Base-by-base conservation (phyloP, 108 stramenopile genomes). In the Nitzschia sp. region DNA sequence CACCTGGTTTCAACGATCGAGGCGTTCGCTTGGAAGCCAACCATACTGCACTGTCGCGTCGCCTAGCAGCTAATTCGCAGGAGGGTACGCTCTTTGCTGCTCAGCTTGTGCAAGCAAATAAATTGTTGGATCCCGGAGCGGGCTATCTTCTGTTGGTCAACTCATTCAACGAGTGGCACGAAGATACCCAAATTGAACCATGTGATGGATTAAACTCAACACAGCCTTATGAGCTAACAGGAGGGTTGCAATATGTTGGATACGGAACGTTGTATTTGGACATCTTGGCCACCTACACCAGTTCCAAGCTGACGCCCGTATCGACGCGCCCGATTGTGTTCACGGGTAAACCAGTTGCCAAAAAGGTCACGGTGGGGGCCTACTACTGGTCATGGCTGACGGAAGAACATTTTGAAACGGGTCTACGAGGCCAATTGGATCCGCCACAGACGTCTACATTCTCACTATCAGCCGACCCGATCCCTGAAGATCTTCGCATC, bases 141-240 rank as follows among this genome's bases (percentile, higher is more conserved):
- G 44, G 28, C 11, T 38, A 58, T 48, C 19, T 72, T 23, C 21
- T 77, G 8, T 30, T 77, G 63, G 58, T 77, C 19, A 72, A 50
- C 9, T 71, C 69, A 3, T 77, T 77, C 48, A 77, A 77, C 47
- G 76, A 17, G n/a, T n/a, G n/a, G n/a, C n/a, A n/a, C n/a, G n/a
- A n/a, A n/a, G n/a, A n/a, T n/a, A n/a, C n/a, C n/a, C 69, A 71
- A 50, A 71, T 77, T 30, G 76, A 77, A 60, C 76, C 76, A 17
- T 53, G 29, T 19, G 53, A 19, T 3, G 65, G 58, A 45, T 35
- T 22, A 15, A 23, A 21, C n/a, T 44, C 47, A n/a, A 63, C 21
- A 5, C 8, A 33, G 23, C 62, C 68, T 4, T 35, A 48, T 25
- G 26, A 45, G 5, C 17, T 47, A 4, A 76, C 75, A 3, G 9